Percentiles rank a stretch among this genome's conserved stretches.
These are phyloP conservation scores for Penicillium brevicompactum DNA, from an alignment of 2,329 filamentous ascomycete genomes.

Conservation along the genomic window DNA sequence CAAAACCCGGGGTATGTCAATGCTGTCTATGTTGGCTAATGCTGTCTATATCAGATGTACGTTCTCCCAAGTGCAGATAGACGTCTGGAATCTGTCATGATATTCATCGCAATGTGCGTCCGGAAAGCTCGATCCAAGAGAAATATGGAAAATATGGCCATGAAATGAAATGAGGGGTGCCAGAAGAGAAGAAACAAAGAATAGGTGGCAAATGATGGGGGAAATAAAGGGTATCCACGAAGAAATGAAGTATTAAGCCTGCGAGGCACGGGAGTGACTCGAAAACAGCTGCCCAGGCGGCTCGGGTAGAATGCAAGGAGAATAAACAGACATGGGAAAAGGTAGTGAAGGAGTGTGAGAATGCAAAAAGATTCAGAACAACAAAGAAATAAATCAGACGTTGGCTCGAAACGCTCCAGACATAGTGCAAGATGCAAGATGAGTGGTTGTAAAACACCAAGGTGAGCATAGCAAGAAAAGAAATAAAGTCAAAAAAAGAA, in stretches of 20 bases:
- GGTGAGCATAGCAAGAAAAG: neutral
- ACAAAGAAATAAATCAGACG: constrained; percentile 13
- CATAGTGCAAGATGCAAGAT: constrained; percentile 22
- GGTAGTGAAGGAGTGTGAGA: constrained; percentile 11
- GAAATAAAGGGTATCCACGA: constrained; percentile 26
- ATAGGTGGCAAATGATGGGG: constrained; percentile 12
- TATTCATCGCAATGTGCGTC: constrained; percentile 8
- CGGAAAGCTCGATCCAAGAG: neutral
- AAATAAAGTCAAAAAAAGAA: neutral
- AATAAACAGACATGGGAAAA: constrained; percentile 19
- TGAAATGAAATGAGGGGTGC: constrained; percentile 15
- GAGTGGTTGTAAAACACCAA: constrained; percentile 2
- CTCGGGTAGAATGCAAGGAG: constrained; percentile 17
- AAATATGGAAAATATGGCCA: constrained; percentile 11
- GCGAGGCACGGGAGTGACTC: constrained; percentile 18
- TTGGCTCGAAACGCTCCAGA: constrained; percentile 21
- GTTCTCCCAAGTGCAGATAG: constrained; percentile 5
- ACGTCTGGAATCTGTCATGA: constrained; percentile 18
- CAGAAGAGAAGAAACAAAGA: constrained; percentile 13
- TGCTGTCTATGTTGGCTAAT: neutral
- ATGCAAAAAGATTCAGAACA: constrained; percentile 4
- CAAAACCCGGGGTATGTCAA: constrained; percentile 3
- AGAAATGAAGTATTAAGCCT: constrained; percentile 29
- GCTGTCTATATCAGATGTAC: neutral
- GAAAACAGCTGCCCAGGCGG: constrained; percentile 28